Percentiles rank a stretch among this genome's conserved stretches.
Evolutionary conservation across 2,329 filamentous ascomycete species (phyloP).

Genomic region (Diaporthe humulicola): DNA sequence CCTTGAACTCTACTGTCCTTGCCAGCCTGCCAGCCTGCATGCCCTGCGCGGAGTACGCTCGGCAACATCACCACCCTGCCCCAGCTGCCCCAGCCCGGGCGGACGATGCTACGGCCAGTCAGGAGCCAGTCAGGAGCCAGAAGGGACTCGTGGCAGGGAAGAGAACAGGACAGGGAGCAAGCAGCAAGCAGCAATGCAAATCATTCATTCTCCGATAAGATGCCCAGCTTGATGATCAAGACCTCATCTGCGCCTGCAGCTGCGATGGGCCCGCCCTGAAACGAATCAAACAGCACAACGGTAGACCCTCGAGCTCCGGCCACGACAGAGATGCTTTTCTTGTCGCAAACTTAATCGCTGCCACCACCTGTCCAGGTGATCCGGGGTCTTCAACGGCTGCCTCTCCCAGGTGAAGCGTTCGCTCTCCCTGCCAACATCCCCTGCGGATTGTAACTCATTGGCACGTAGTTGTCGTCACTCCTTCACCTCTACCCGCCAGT

Average conservation of each 20-base stretch:
- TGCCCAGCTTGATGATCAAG: not conserved
- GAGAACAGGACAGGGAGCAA: not conserved
- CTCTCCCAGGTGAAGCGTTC: conserved; percentile 4
- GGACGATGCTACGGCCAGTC: conserved; percentile 11
- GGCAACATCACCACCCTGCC: conserved; percentile 17
- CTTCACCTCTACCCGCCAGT: not conserved
- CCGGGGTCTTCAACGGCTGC: conserved; percentile 1
- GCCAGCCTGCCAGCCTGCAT: conserved; percentile 21
- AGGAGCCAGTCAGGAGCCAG: conserved; percentile 10
- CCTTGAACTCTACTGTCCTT: conserved; percentile 20
- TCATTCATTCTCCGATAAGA: conserved; percentile 23
- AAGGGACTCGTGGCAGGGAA: conserved; percentile 4
- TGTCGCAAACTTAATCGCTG: conserved; percentile 21
- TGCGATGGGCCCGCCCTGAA: conserved; percentile 20
- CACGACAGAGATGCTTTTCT: conserved; percentile 23
- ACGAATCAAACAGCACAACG: conserved; percentile 13
- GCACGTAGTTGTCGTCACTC: conserved; percentile 6
- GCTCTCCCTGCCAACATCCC: not conserved
- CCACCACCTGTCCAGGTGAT: not conserved
- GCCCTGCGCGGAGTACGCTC: conserved; percentile 28
- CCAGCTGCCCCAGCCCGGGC: not conserved
- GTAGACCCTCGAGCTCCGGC: conserved; percentile 18
- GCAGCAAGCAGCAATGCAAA: conserved; percentile 26
- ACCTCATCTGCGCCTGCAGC: conserved; percentile 16
- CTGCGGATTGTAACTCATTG: not conserved